phyloP scores from a whole-genome alignment of 345 rosid genomes.

The Pugionium cornutum region DNA sequence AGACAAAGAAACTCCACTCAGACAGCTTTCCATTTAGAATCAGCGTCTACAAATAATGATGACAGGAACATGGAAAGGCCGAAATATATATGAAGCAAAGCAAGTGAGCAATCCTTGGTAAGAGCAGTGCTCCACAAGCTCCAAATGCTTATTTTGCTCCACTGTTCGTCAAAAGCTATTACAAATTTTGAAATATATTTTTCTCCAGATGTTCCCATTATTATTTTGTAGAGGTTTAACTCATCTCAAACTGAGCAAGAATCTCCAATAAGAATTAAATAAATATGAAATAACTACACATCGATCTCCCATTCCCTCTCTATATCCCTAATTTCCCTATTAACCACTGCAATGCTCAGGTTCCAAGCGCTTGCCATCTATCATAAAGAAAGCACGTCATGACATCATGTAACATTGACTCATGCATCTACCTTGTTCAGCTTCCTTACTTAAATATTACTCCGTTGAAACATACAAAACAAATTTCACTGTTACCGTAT shows the following conservation, averaged over 20 bases:
- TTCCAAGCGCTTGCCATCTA: conserved; percentile 98
- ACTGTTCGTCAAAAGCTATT: conserved; percentile 82
- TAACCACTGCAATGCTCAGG: conserved; percentile 92
- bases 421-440: conserved; percentile 59
- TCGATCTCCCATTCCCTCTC: conserved; percentile 90
- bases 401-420: conserved; percentile 62
- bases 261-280: conserved; percentile 65
- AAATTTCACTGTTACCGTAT: not conserved
- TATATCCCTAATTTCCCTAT: conserved; percentile 56
- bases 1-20: conserved; percentile 37
- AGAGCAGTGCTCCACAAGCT: conserved; percentile 96
- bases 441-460: conserved; percentile 41
- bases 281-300: conserved; percentile 66
- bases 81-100: conserved; percentile 66
- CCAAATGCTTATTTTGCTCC: conserved; percentile 80
- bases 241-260: conserved; percentile 68
- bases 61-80: conserved; percentile 40
- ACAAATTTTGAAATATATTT: conserved; percentile 55
- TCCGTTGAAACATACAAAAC: not conserved
- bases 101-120: conserved; percentile 88
- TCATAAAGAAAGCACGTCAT: conserved; percentile 95
- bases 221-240: conserved; percentile 53
- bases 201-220: conserved; percentile 65
- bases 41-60: conserved; percentile 41
- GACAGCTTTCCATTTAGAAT: conserved; percentile 37